Evolutionary conservation across 176 grass and related monocot species (phyloP).

Genomic region (Canna indica): DNA sequence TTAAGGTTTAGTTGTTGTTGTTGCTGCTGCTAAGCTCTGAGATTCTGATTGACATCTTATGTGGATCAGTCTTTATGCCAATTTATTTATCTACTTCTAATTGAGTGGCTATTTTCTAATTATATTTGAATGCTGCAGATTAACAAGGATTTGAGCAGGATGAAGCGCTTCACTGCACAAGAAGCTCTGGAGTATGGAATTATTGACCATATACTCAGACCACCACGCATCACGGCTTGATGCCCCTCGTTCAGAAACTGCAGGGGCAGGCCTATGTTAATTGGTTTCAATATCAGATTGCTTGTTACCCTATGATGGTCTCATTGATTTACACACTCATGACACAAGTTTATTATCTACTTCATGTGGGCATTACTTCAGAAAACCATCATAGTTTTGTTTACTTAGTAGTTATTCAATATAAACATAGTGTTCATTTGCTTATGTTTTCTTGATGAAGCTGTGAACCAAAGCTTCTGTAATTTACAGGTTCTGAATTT

Average conservation of each 20-base stretch:
- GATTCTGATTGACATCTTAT: no score
- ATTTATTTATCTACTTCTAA: neutral
- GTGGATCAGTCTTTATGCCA: no score
- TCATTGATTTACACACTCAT: neutral
- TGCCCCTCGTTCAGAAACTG: constrained; percentile 16
- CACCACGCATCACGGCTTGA: constrained; percentile 20
- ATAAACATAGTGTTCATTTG: no score
- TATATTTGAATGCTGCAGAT: constrained; percentile 30
- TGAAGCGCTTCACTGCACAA: constrained; percentile 57
- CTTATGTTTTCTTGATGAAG: no score
- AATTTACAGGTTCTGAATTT: no score
- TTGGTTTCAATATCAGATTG: neutral
- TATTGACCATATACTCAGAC: constrained; percentile 57
- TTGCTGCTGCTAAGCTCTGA: no score
- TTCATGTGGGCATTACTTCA: neutral
- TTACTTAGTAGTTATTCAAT: no score
- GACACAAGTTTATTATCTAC: no score
- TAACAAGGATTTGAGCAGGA: constrained; percentile 45
- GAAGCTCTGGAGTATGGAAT: constrained; percentile 77
- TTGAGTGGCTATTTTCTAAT: neutral
- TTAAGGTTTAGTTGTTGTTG: no score
- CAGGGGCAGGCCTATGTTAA: constrained; percentile 30
- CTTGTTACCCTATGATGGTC: neutral
- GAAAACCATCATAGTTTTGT: no score
- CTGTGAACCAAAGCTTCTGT: no score